Conservation (phyloP, 2,329 filamentous ascomycete species). For the Penicillium hordei region DNA sequence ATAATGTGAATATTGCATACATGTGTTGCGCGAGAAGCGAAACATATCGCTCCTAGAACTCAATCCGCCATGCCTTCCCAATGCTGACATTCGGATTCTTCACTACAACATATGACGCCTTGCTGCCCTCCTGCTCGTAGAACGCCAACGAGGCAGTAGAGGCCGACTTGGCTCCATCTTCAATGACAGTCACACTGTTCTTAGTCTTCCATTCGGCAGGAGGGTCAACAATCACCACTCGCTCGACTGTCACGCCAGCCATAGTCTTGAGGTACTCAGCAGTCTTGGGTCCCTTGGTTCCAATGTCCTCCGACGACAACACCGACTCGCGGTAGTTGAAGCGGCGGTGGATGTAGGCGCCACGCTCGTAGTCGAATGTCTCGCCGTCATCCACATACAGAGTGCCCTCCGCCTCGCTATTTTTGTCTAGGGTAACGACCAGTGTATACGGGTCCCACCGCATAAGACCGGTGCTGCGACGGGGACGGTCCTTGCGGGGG, state of each 20-base stretch:
- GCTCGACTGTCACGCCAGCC: slow-evolving; percentile 75
- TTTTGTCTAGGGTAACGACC: slow-evolving; percentile 68
- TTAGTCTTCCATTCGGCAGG: slow-evolving; percentile 69
- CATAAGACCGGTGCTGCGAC: slow-evolving; percentile 85
- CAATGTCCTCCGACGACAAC: slow-evolving; percentile 70
- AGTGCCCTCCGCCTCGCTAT: slow-evolving; percentile 73
- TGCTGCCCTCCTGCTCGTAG: slow-evolving; percentile 51
- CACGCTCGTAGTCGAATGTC: slow-evolving; percentile 80
- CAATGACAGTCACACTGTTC: slow-evolving; percentile 52
- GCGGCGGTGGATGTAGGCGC: slow-evolving; percentile 81
- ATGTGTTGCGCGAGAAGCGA: slow-evolving; percentile 8
- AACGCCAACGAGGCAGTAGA: slow-evolving; percentile 59
- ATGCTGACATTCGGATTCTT: slow-evolving; percentile 63
- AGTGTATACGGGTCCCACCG: slow-evolving; percentile 93
- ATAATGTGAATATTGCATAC: slow-evolving; percentile 4
- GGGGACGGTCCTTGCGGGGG: slow-evolving; percentile 81
- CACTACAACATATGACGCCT: slow-evolving; percentile 63
- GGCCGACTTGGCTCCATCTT: slow-evolving; percentile 47
- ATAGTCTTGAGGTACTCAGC: slow-evolving; percentile 77
- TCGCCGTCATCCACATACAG: slow-evolving; percentile 94
- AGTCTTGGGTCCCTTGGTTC: slow-evolving; percentile 60
- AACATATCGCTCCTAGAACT: slow-evolving; percentile 43
- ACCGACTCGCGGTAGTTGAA: slow-evolving; percentile 65
- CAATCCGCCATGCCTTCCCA: slow-evolving; percentile 63
- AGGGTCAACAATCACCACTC: slow-evolving; percentile 78